Base-by-base conservation (phyloP, 2,329 filamentous ascomycete genomes). In the Sarocladium kiliense region DNA sequence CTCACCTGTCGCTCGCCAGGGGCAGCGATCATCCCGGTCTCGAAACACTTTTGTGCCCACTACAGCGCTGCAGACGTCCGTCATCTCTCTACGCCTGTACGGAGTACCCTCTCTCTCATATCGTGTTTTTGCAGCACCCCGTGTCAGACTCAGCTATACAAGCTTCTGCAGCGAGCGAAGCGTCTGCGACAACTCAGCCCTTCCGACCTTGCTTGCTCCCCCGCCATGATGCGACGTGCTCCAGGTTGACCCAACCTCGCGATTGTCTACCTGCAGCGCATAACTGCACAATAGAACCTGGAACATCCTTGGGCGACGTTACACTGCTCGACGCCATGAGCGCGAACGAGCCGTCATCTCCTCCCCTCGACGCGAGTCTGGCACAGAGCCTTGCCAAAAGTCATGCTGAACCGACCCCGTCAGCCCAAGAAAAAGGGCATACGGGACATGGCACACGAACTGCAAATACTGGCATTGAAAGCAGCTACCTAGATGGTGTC, bases 401-500 rank as follows among this genome's bases (percentile, higher is more conserved):
- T n/a, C 3, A 27, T 27, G 14, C 21, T 27, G n/a, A 27, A 12
- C 14, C 25, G 12, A 30, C 44, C 7, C 7, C 3, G 44, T 3
- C 44, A 9, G 44, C 7, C 9, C 9, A 9, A n/a, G 4, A 21
- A 10, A 12, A 16, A 27, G 9, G 27, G n/a, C 23, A 47, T 3
- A 34, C 26, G 27, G 18, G 3, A 23, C 10, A 3, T 16, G 30
- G 6, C 7, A 12, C 26, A 21, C 18, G 7, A 12, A 23, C 27
- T 3, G 18, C 47, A 4, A 27, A 49, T n/a, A 5, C 47, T 14
- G 27, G n/a, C 26, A 18, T 19, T 18, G 47, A 51, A 27, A 36
- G 61, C 62, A 78, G 73, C 66, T 74, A 73, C 57, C 61, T 77
- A 39, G 75, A 77, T 42, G 67, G 69, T 26, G 66, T 67, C 5